Evolutionary conservation across 805 yeast genomes (phyloP), one percentile per base, ranked within the genome.

Genomic region (Zygoascus ofunaensis): DNA sequence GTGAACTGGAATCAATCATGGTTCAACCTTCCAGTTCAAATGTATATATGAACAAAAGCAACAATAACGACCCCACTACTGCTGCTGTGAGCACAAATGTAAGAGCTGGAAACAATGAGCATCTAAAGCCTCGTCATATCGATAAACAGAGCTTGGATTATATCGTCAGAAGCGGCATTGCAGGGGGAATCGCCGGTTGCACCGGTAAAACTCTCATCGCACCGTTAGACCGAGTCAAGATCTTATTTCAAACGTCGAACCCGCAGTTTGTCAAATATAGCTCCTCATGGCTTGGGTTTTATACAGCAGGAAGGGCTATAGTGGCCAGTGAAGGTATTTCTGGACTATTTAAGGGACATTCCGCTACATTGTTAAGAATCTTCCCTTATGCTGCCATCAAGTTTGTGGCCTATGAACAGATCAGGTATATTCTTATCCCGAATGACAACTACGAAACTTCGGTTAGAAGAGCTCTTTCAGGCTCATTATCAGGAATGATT

Each of bases 321-420:
- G 77, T 77, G 65, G 45, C 54, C 5, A 70, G 66, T 41, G 92
- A 87, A 60, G 97, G 97, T 15, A 39, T 79, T 1, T 50, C 66
- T 36, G 98, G 98, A 1, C 74, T 92, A 44, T 90, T 79, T 60
- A 95, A 90, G 57, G 98, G 98, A 34, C 98, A 92, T 61, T 85
- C 95, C 3, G 96, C 94, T 1, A 92, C 98, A 0, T 66, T 92
- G 41, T 62, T 89, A 36, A 72, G 98, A 49, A 86, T 92, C 2
- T 90, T 92, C 61, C 98, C 98, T 1, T 92, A 92, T 61, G 97
- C 98, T 3, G 95, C 96, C 8, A 84, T 92, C 57, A 92, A 92
- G 61, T 92, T 90, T 62, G 95, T 92, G 14, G 89, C 94, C 7
- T 92, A 92, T 63, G 98, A 92, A 64, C 97, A 92, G 62, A 77